Evolutionary conservation across 805 yeast species (phyloP).

Genomic region (Saccharomycopsis microspora): DNA sequence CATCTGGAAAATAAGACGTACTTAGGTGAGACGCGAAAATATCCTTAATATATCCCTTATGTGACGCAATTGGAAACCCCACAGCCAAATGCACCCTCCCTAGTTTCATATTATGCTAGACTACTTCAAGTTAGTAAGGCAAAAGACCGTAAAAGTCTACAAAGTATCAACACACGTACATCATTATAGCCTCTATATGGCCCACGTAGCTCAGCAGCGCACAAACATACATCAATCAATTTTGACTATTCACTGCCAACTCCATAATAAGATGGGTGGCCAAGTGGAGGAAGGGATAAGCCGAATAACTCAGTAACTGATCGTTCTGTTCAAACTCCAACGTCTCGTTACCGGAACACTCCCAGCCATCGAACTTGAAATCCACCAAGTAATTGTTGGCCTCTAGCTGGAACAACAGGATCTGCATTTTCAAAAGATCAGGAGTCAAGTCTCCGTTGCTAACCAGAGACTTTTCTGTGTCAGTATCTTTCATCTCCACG

Average conservation of each 20-base stretch:
- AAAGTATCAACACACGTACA: too few relatives aligned
- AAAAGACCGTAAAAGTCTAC: too few relatives aligned
- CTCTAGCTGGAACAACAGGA: slow-evolving; percentile 89
- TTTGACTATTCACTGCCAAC: slow-evolving; percentile 84
- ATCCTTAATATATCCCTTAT: too few relatives aligned
- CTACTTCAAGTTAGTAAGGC: too few relatives aligned
- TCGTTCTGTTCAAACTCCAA: slow-evolving; percentile 31
- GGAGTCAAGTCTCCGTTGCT: slow-evolving; percentile 29
- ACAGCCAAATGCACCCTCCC: too few relatives aligned
- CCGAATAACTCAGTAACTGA: slow-evolving; percentile 83
- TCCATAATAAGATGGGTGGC: slow-evolving; percentile 93
- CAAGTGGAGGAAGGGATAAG: slow-evolving; percentile 88
- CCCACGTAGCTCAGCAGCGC: too few relatives aligned
- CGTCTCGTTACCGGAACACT: slow-evolving; percentile 24
- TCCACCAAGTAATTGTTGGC: slow-evolving; percentile 94
- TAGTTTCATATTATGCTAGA: too few relatives aligned
- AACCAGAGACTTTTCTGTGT: not conserved
- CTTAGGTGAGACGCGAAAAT: too few relatives aligned
- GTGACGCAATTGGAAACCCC: too few relatives aligned
- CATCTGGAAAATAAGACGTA: too few relatives aligned
- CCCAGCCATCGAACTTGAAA: slow-evolving; percentile 98
- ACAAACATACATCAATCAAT: not conserved
- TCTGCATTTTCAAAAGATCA: slow-evolving; percentile 92
- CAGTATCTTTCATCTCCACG: slow-evolving; percentile 18
- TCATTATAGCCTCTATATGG: too few relatives aligned